Conservation (phyloP, 768 basidiomycete species). For the Chlorophyllum brunneum region DNA sequence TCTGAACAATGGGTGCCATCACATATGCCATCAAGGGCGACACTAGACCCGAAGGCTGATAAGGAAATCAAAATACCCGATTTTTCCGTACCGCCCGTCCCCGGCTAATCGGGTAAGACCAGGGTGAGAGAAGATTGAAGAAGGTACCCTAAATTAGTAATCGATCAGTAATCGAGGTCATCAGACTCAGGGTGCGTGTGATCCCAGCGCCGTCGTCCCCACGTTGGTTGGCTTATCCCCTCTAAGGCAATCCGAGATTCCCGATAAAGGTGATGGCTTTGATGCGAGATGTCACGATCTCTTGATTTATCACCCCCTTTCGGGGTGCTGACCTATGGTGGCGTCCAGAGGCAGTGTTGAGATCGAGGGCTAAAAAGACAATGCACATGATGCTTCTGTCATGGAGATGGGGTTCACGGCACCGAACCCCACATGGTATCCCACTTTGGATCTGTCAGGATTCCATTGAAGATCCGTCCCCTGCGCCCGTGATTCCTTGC, state of each 20-base stretch:
- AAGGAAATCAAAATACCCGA: conserved; percentile 13
- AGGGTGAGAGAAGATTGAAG: not conserved
- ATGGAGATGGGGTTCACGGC: conserved; percentile 10
- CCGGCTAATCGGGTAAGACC: conserved; percentile 10
- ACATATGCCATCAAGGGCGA: conserved; percentile 12
- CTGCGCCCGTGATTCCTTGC: not conserved
- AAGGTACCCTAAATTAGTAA: conserved; percentile 12
- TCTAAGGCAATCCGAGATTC: conserved; percentile 10
- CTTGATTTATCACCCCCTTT: conserved; percentile 3
- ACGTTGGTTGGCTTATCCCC: not conserved
- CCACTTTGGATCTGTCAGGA: conserved; percentile 6
- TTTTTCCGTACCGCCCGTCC: conserved; percentile 12
- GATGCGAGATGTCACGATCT: not conserved
- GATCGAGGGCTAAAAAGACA: conserved; percentile 7
- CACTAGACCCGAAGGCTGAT: not conserved
- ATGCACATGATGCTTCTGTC: conserved; percentile 7
- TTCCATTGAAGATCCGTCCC: not conserved
- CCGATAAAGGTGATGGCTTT: conserved; percentile 3
- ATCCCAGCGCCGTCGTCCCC: conserved; percentile 4
- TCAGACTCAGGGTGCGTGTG: conserved; percentile 11
- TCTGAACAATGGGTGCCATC: conserved; percentile 1
- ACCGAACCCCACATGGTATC: conserved; percentile 2
- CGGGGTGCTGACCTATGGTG: conserved; percentile 8
- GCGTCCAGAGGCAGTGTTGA: conserved; percentile 9
- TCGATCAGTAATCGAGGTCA: conserved; percentile 2